A percentile compares a stretch with the other conserved stretches of the same genome.
Conservation (phyloP, 768 basidiomycete genomes). For the Boletus tomentosulus region DNA sequence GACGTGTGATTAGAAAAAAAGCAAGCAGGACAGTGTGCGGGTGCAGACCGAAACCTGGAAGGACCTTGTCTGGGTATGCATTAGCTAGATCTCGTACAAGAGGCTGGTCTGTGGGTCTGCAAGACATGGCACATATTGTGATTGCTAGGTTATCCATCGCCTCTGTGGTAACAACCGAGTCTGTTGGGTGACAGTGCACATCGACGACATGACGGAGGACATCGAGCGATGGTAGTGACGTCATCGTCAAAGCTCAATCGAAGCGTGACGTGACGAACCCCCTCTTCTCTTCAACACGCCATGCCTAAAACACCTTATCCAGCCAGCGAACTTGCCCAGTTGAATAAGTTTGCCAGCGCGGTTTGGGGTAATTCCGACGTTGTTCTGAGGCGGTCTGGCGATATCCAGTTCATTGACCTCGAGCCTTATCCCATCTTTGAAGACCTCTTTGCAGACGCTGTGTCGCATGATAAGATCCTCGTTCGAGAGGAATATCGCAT, state of each 20-base stretch:
- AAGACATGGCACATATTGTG: slow-evolving; percentile 83
- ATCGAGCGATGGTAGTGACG: slow-evolving; percentile 23
- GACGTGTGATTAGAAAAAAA: background rate
- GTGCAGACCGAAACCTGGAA: slow-evolving; percentile 85
- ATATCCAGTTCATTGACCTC: background rate
- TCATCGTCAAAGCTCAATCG: too few relatives aligned
- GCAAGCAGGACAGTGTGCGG: slow-evolving; percentile 8
- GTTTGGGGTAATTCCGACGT: background rate
- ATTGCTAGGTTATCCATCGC: slow-evolving; percentile 57
- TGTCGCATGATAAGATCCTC: too few relatives aligned
- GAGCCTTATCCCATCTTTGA: background rate
- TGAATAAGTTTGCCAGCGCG: background rate
- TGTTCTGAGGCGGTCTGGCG: background rate
- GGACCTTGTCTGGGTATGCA: slow-evolving; percentile 57
- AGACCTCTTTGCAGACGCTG: background rate
- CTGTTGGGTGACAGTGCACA: slow-evolving; percentile 92
- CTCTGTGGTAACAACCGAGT: slow-evolving; percentile 47
- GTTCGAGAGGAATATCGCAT: too few relatives aligned
- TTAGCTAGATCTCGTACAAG: slow-evolving; percentile 64
- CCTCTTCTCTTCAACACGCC: too few relatives aligned
- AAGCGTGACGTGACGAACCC: too few relatives aligned
- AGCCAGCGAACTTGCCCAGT: too few relatives aligned
- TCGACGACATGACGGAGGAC: slow-evolving; percentile 74
- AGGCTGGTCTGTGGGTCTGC: slow-evolving; percentile 59
- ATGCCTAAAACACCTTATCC: too few relatives aligned